Conservation (phyloP, 331 rosid genomes). For the Quercus lobata region DNA sequence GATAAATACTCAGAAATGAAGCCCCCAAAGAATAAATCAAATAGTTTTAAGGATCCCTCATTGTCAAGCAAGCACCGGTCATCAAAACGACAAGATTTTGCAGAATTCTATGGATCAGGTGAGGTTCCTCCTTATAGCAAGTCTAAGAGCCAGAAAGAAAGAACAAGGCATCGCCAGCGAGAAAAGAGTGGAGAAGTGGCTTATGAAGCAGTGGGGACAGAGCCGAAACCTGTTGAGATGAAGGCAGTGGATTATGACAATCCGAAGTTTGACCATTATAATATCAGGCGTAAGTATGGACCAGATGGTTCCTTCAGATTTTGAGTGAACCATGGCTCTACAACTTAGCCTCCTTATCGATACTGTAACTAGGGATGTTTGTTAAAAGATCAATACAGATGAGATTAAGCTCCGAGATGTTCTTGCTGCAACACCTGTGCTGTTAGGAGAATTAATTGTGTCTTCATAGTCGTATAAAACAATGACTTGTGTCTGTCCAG, state of each 20-base stretch:
- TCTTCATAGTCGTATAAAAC: too few relatives aligned
- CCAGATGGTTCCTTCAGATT: constrained; percentile 49
- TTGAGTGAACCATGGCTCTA: constrained; percentile 25
- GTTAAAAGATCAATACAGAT: constrained; percentile 7
- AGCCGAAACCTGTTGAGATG: constrained; percentile 46
- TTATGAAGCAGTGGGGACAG: constrained; percentile 46
- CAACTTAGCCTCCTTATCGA: neutral
- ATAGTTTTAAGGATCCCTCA: constrained; percentile 77
- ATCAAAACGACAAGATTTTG: constrained; percentile 62
- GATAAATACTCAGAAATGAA: constrained; percentile 67
- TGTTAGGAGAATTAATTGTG: neutral
- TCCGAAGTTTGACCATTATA: constrained; percentile 68
- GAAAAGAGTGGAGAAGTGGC: constrained; percentile 73
- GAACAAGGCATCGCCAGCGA: constrained; percentile 78
- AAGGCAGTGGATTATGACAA: constrained; percentile 46
- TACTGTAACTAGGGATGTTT: constrained; percentile 23
- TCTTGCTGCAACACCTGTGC: constrained; percentile 10
- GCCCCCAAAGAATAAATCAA: constrained; percentile 70
- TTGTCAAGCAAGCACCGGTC: constrained; percentile 72
- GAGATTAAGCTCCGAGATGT: neutral
- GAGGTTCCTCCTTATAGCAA: constrained; percentile 59
- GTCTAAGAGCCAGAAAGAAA: constrained; percentile 83
- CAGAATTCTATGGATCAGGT: constrained; percentile 71
- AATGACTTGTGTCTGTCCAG: neutral
- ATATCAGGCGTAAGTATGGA: constrained; percentile 61